Evolutionary conservation across 108 stramenopile species (phyloP), one percentile per base, ranked within the genome.

Genomic region (Mediolabrus comicus): DNA sequence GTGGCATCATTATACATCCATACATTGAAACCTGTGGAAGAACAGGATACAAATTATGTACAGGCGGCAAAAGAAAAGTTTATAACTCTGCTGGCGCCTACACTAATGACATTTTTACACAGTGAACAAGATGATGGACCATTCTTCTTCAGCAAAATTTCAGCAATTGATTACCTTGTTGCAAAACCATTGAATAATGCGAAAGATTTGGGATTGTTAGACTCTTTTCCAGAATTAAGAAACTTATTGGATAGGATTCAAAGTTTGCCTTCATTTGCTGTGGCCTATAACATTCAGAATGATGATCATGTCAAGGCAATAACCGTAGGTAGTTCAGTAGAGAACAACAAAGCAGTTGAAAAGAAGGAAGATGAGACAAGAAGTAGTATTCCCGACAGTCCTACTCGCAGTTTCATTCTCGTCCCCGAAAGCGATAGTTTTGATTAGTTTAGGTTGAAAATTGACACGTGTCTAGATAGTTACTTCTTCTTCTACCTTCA

Each of bases 151-250:
- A n/a, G 33, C 12, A 33, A 62, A n/a, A 36, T 63, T 27, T 30
- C 27, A 2, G 41, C 70, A 0, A 43, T 71, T 0, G 70, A 71
- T 33, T 61, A 62, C 1, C 8, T 71, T n/a, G 26, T 71, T 13
- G 70, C 62, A 3, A 71, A 71, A 36, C 62, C 70, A 52, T 35
- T 71, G 43, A 53, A 30, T 10, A 71, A 71, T 53, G 62, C 70
- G 2, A 9, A 71, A 19, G 49, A 41, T 11, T 28, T 71, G 1
- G 41, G 41, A 0, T 13, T 71, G 26, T 32, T 71, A 13, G 70
- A 52, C 6, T 25, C 51, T 1, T 71, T 71, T 53, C 70, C 70
- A 1, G 31, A 46, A 3, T 49, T 71, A 0, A 5, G 16, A 19
- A 30, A 14, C 2, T 9, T 71, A 2, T 71, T 62, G 12, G 13